Conservation (phyloP, 805 yeast genomes). For the Cyberlindnera galapagoensis region DNA sequence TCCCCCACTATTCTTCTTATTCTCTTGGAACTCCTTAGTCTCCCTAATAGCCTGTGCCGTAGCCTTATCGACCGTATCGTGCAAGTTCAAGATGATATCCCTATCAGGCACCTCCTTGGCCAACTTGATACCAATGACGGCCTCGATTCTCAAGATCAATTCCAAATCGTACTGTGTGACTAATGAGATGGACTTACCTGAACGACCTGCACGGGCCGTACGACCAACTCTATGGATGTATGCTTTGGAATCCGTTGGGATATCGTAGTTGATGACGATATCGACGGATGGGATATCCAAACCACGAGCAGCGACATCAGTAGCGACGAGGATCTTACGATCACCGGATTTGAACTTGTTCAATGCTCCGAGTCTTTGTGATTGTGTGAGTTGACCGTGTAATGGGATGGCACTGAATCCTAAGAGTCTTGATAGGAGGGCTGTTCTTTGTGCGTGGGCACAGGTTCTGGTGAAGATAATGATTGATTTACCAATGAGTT, state of each 20-base stretch:
- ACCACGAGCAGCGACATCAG: conserved; percentile 95
- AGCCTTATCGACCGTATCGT: conserved; percentile 87
- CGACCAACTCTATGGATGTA: conserved; percentile 97
- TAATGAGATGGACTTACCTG: conserved; percentile 80
- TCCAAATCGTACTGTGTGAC: conserved; percentile 95
- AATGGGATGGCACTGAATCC: conserved; percentile 90
- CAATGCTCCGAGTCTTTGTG: conserved; percentile 76
- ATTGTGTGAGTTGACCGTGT: conserved; percentile 86
- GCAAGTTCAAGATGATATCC: conserved; percentile 68
- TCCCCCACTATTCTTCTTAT: conserved; percentile 14
- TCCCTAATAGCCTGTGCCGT: conserved; percentile 75
- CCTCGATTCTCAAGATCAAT: conserved; percentile 80
- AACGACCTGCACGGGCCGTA: conserved; percentile 95
- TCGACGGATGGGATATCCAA: conserved; percentile 92
- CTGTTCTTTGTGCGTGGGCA: conserved; percentile 89
- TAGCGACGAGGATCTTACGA: conserved; percentile 65
- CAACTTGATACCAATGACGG: conserved; percentile 74
- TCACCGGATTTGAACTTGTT: conserved; percentile 73
- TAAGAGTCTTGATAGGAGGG: conserved; percentile 68
- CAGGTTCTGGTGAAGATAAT: conserved; percentile 92
- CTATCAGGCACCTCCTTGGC: conserved; percentile 79
- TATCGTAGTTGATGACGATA: conserved; percentile 83
- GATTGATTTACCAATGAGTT: conserved; percentile 74
- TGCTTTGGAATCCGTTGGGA: conserved; percentile 95
- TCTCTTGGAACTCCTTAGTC: conserved; percentile 26